A percentile compares a stretch with the other conserved stretches of the same genome.
Evolutionary conservation across 2,329 filamentous ascomycete species (phyloP).

Genomic region (Neocucurbitaria cava): DNA sequence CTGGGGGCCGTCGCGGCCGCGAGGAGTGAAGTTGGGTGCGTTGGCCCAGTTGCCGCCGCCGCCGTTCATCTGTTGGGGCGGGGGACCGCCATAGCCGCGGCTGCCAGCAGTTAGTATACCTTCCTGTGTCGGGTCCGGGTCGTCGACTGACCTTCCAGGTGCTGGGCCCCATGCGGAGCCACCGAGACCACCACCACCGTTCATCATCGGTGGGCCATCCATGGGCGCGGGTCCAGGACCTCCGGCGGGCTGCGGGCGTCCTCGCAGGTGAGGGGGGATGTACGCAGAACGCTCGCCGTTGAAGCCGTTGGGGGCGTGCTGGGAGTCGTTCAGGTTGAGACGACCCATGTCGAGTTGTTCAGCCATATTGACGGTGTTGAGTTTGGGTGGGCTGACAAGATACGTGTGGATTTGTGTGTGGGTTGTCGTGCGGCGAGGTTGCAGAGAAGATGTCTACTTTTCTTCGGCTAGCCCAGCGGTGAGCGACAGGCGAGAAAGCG

Average conservation of each 20-base stretch:
- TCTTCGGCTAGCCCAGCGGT: constrained; percentile 38
- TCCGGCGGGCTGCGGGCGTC: constrained; percentile 41
- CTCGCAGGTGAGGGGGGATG: constrained; percentile 84
- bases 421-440: constrained; percentile 11
- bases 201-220: constrained; percentile 56
- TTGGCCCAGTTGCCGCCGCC: constrained; percentile 65
- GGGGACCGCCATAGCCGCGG: constrained; percentile 42
- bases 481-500: constrained; percentile 41
- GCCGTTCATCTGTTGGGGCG: constrained; percentile 55
- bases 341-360: constrained; percentile 80
- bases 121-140: not conserved
- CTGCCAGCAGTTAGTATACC: constrained; percentile 30
- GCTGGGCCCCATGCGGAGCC: constrained; percentile 66
- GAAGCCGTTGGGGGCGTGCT: constrained; percentile 63
- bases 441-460: constrained; percentile 25
- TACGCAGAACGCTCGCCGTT: constrained; percentile 72
- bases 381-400: constrained; percentile 8
- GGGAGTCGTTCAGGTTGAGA: constrained; percentile 72
- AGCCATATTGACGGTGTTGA: constrained; percentile 44
- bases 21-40: constrained; percentile 64
- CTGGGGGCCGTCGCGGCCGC: constrained; percentile 46
- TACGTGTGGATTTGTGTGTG: constrained; percentile 4
- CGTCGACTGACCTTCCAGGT: constrained; percentile 29
- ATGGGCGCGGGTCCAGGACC: constrained; percentile 48
- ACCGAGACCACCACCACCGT: constrained; percentile 62